Evolutionary conservation across 176 grass and related monocot species (phyloP), one percentile per base, ranked within the genome.

Genomic region (Oryza meyeriana): DNA sequence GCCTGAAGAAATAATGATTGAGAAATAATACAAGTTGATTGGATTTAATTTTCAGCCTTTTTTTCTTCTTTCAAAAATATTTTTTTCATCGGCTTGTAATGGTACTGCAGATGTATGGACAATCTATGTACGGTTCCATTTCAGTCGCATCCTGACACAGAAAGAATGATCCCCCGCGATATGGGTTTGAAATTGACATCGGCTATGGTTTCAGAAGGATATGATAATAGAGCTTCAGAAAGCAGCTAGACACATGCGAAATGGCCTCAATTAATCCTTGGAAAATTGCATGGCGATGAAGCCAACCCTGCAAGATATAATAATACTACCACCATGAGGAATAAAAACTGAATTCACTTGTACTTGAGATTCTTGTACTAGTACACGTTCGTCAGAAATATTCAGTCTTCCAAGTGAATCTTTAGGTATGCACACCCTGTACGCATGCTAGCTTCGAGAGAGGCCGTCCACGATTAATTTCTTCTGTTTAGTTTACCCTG

Each of bases 111-210:
- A 36, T 17, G 14, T 4, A 75, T 58, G 81, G 62, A 29, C 61
- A 41, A 63, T 68, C 45, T 22, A 12, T 26, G 63, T 20, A 3
- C 0, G 20, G 80, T 24, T 38, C 30, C 77, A 52, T 52, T 59
- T n/a, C 55, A n/a, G 55, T 59, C 29, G 22, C 63, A 50, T 80
- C 6, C 28, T 36, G 57, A 6, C 22, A 48, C 17, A 41, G 58
- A 40, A 38, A 52, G 40, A 52, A 66, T 17, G 18, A 47, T 66
- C 4, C n/a, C 5, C 3, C 4, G 33, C 61, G 48, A 12, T 67
- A 71, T 50, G 57, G 72, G 55, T 12, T 52, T 69, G 78, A 76
- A 62, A 22, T 26, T 30, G 71, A 47, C 71, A 22, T 76, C 47
- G 10, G 58, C 2, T 48, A 32, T 12, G 68, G 61, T 79, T 55